These are phyloP conservation scores for Abrus precatorius DNA, from an alignment of 306 rosid species.

Conservation along the genomic window DNA sequence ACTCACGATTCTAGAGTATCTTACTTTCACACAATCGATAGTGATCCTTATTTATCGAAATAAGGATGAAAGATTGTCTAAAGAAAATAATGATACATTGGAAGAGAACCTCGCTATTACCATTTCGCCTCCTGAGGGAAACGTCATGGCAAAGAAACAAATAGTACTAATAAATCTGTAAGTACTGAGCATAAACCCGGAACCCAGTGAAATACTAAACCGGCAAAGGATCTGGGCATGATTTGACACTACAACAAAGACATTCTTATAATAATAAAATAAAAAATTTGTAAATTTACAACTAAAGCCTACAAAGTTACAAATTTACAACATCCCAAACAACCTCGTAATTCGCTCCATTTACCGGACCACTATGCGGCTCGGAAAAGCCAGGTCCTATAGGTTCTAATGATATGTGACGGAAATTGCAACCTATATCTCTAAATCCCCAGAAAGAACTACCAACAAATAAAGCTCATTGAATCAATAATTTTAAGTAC, in stretches of 20 bases:
- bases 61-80: no score
- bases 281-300: constrained; percentile 37
- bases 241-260: neutral
- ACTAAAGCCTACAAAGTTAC: constrained; percentile 14
- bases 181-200: neutral
- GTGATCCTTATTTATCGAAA: no score
- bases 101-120: neutral
- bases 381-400: neutral
- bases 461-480: constrained; percentile 42
- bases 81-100: no score
- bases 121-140: neutral
- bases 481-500: constrained; percentile 39
- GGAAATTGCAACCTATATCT: constrained; percentile 45
- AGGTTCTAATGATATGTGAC: constrained; percentile 23
- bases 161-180: neutral
- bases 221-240: neutral
- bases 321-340: constrained; percentile 38
- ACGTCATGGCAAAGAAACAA: neutral
- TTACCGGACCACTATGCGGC: constrained; percentile 10
- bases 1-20: no score
- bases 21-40: no score
- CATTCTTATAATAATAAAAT: constrained; percentile 1
- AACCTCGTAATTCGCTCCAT: neutral
- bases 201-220: constrained; percentile 1
- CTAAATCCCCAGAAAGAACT: constrained; percentile 23